phyloP scores from a whole-genome alignment of 306 rosid species.

The Malus asiatica region DNA sequence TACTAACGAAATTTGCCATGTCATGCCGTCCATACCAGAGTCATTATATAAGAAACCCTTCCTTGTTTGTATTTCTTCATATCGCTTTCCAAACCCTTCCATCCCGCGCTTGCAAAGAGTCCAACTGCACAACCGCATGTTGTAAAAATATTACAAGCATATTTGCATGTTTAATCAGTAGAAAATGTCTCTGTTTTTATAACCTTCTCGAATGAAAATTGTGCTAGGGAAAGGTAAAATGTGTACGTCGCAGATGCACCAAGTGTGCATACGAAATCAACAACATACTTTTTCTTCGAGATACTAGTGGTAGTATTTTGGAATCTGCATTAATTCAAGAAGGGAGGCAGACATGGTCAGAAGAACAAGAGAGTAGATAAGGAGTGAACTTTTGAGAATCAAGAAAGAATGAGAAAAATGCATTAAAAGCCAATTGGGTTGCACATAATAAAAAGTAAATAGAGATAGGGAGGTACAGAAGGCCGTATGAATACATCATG shows the following conservation, averaged over 20 bases:
- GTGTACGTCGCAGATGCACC: constrained; percentile 51
- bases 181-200: constrained; percentile 40
- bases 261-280: constrained; percentile 43
- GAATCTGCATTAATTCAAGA: constrained; percentile 39
- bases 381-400: constrained; percentile 56
- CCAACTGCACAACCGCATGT: constrained; percentile 43
- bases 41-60: constrained; percentile 48
- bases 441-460: constrained; percentile 55
- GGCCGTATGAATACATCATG: constrained; percentile 61
- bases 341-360: constrained; percentile 45
- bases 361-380: constrained; percentile 47
- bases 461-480: constrained; percentile 50
- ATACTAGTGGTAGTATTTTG: constrained; percentile 2
- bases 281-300: constrained; percentile 19
- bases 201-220: constrained; percentile 47
- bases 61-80: constrained; percentile 42
- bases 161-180: constrained; percentile 38
- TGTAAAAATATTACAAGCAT: constrained; percentile 33
- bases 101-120: constrained; percentile 52
- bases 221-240: constrained; percentile 40
- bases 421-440: constrained; percentile 59
- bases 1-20: constrained; percentile 46
- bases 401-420: constrained; percentile 42
- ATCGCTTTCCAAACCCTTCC: constrained; percentile 39
- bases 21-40: constrained; percentile 50